Evolutionary conservation across 2,329 filamentous ascomycete species (phyloP).

Genomic region (Helotiales sp.): DNA sequence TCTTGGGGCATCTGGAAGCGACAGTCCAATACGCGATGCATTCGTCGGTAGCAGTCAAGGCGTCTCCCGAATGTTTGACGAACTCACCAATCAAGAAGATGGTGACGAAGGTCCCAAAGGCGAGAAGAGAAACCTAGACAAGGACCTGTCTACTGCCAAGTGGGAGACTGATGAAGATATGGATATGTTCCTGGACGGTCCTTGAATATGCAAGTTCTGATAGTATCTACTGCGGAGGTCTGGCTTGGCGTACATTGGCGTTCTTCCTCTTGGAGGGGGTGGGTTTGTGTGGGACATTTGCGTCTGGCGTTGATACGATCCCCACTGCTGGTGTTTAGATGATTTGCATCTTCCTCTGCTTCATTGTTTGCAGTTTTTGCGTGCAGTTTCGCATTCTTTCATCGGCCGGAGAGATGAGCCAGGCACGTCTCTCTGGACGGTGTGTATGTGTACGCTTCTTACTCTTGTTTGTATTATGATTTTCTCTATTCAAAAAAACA

Average conservation of each 20-base stretch:
- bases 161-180: constrained; percentile 26
- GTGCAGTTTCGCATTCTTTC: not conserved
- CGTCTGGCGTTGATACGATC: not conserved
- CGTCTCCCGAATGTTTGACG: constrained; percentile 40
- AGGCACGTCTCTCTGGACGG: not conserved
- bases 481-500: not conserved
- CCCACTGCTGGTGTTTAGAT: constrained; percentile 5
- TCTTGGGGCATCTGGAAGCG: constrained; percentile 26
- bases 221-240: not conserved
- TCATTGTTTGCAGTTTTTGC: not conserved
- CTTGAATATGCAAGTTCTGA: constrained; percentile 6
- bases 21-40: constrained; percentile 38
- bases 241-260: not conserved
- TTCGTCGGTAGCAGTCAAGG: constrained; percentile 36
- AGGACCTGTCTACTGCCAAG: not conserved
- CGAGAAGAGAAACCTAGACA: constrained; percentile 26
- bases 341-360: not conserved
- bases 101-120: constrained; percentile 33
- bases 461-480: constrained; percentile 5
- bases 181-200: constrained; percentile 21
- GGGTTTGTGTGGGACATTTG: not conserved
- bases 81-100: constrained; percentile 41
- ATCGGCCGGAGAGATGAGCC: not conserved
- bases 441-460: constrained; percentile 5
- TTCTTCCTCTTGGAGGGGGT: not conserved